A percentile compares a stretch with the other conserved stretches of the same genome.
Conservation (phyloP, 2,329 filamentous ascomycete genomes). For the Trichoderma sp. region DNA sequence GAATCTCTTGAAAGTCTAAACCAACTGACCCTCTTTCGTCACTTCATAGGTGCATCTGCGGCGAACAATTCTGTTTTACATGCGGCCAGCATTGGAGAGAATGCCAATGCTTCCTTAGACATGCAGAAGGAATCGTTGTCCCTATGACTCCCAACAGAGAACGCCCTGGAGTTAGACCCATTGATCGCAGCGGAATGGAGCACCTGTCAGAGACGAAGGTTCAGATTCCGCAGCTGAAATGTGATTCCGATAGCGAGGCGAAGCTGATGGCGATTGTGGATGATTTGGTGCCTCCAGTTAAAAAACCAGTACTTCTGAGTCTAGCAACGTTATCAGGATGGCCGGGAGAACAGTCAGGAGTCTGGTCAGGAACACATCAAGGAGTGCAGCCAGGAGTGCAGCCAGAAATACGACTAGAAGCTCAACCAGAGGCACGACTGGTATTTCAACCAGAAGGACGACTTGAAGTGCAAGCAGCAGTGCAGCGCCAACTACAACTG, state of each 20-base stretch:
- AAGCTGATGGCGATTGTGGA: not conserved
- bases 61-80: constrained; percentile 7
- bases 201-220: not conserved
- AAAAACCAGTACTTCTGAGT: not conserved
- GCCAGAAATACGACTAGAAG: too few relatives aligned
- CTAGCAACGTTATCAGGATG: not conserved
- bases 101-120: not conserved
- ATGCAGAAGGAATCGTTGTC: not conserved
- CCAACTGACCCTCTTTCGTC: not conserved
- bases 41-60: constrained; percentile 2
- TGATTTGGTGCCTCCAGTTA: not conserved
- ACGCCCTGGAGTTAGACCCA: constrained; percentile 3
- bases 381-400: too few relatives aligned
- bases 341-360: not conserved
- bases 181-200: constrained; percentile 5
- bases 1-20: not conserved
- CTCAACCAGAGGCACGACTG: too few relatives aligned
- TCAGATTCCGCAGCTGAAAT: constrained; percentile 14
- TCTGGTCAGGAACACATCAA: too few relatives aligned
- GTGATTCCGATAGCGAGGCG: constrained; percentile 8
- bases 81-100: not conserved
- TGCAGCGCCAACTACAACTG: not conserved
- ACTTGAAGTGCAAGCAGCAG: too few relatives aligned
- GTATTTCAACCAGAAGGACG: too few relatives aligned
- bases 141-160: not conserved